Evolutionary conservation across 2,329 filamentous ascomycete genomes (phyloP).

Genomic region (Tolypocladium cylindrosporum): DNA sequence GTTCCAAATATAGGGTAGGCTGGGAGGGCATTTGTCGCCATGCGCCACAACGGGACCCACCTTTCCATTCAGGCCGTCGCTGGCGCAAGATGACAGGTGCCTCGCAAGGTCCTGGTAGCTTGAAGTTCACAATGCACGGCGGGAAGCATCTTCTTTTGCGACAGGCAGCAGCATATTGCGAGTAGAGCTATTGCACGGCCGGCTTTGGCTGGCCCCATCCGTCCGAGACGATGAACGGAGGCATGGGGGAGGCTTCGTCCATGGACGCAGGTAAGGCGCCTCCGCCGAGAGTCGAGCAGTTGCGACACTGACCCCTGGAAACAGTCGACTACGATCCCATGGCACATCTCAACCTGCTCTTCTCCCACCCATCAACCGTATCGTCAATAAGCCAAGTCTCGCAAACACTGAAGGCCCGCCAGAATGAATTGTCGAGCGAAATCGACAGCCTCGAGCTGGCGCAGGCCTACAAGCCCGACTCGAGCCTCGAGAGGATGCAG

Average conservation of each 20-base stretch:
- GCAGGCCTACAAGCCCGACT: constrained; percentile 77
- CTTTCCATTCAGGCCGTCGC: neutral
- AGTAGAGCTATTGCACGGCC: neutral
- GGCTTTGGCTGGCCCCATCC: neutral
- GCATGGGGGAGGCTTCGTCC: constrained; percentile 23
- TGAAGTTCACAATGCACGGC: neutral
- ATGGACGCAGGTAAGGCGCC: constrained; percentile 31
- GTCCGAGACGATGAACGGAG: constrained; percentile 28
- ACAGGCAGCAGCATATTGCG: neutral
- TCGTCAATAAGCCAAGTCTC: constrained; percentile 67
- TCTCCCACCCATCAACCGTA: constrained; percentile 80
- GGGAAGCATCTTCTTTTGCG: neutral
- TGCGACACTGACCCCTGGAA: constrained; percentile 11
- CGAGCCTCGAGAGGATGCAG: constrained; percentile 85
- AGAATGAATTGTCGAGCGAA: constrained; percentile 71
- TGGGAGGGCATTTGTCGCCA: neutral
- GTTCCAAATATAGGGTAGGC: neutral
- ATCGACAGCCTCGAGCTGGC: constrained; percentile 65
- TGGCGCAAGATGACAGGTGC: neutral
- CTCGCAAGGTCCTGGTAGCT: neutral
- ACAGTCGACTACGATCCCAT: constrained; percentile 80
- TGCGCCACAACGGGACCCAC: neutral
- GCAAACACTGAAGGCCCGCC: constrained; percentile 61
- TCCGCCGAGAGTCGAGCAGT: neutral
- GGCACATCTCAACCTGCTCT: constrained; percentile 85